Conservation (phyloP, 495 filamentous ascomycete genomes). For the Penicillium crystallinum region DNA sequence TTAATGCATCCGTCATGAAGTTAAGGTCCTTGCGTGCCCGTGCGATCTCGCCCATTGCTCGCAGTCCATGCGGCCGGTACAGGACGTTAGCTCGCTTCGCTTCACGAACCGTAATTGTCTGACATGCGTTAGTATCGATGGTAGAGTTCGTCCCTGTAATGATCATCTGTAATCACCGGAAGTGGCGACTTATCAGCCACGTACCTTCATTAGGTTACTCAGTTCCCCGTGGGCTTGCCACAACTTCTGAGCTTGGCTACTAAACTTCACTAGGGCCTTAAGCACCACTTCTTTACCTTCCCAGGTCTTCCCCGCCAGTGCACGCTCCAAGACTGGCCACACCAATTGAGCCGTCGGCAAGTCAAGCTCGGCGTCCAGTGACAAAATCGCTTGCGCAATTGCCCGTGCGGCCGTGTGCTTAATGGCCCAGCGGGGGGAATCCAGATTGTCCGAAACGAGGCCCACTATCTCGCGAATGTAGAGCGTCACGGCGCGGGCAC, state of each 20-base stretch:
- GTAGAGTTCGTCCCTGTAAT: neutral
- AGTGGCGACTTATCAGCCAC: slow-evolving; percentile 11
- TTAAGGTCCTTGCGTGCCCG: slow-evolving; percentile 58
- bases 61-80: slow-evolving; percentile 73
- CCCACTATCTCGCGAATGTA: slow-evolving; percentile 77
- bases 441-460: slow-evolving; percentile 60
- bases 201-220: slow-evolving; percentile 50
- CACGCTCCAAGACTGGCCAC: slow-evolving; percentile 79
- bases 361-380: slow-evolving; percentile 53
- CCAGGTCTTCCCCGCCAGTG: slow-evolving; percentile 83
- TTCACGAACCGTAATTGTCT: slow-evolving; percentile 70
- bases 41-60: slow-evolving; percentile 65
- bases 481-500: slow-evolving; percentile 70
- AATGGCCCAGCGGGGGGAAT: slow-evolving; percentile 78
- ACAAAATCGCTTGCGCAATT: slow-evolving; percentile 65
- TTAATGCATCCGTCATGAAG: slow-evolving; percentile 61
- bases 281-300: slow-evolving; percentile 87
- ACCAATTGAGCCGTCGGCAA: slow-evolving; percentile 54
- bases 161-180: neutral
- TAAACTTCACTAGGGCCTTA: slow-evolving; percentile 76
- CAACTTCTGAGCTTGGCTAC: slow-evolving; percentile 52
- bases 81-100: slow-evolving; percentile 79
- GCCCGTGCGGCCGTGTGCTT: slow-evolving; percentile 83
- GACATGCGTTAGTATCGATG: slow-evolving; percentile 25
- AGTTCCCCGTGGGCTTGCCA: slow-evolving; percentile 51